These are phyloP conservation scores for Apophysomyces variabilis DNA, from an alignment of 371 early-diverging fungal genomes.

Conservation along the genomic window DNA sequence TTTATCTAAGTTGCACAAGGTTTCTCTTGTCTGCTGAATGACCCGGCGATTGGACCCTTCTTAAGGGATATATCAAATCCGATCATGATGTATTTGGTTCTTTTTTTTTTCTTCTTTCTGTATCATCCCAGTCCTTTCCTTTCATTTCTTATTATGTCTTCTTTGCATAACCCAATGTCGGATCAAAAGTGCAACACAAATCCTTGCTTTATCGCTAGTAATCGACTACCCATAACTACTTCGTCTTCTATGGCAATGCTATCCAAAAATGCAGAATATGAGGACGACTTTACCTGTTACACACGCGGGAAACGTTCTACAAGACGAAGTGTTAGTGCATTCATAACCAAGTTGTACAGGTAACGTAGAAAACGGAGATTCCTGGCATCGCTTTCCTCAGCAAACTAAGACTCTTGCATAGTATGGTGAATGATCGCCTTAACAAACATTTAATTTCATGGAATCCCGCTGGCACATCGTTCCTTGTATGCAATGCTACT, in stretches of 20 bases:
- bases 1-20: slow-evolving; percentile 11
- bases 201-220: neutral
- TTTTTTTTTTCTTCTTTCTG: neutral
- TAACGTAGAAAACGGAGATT: slow-evolving; percentile 2
- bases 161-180: neutral
- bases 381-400: too few relatives aligned
- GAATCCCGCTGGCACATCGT: slow-evolving; percentile 83
- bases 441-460: slow-evolving; percentile 81
- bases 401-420: slow-evolving; percentile 22
- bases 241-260: neutral
- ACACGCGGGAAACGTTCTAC: slow-evolving; percentile 7
- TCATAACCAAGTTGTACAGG: slow-evolving; percentile 36
- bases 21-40: neutral
- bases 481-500: slow-evolving; percentile 84
- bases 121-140: neutral
- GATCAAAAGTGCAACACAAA: neutral
- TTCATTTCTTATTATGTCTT: slow-evolving; percentile 4
- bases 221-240: neutral
- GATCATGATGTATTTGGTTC: neutral
- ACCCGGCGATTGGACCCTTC: slow-evolving; percentile 4
- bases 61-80: neutral
- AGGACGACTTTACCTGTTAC: neutral
- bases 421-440: slow-evolving; percentile 76
- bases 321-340: slow-evolving; percentile 26
- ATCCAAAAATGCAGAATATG: neutral